Base-by-base conservation (phyloP, 192 early-diverging fungal species). In the Spizellomyces sp. region DNA sequence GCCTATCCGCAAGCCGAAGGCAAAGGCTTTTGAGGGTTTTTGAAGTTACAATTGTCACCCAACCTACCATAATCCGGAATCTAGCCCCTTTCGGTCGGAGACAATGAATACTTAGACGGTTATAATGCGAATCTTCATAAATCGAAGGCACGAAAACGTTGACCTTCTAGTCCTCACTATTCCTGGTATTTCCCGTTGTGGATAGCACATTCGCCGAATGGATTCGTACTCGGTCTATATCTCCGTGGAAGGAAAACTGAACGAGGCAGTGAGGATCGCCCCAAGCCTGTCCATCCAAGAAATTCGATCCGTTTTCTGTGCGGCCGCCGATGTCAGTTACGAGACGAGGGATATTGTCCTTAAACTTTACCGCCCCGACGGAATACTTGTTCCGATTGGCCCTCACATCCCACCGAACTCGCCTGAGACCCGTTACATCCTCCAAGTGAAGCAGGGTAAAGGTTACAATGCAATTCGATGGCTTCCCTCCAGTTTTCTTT, bases 291-390 rank as follows among this genome's bases (percentile, higher is more conserved):
- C 17, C 15, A 14, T 68, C 7, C 52, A 57, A 27, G 66, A 68
- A 55, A 56, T 68, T 9, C 66, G 66, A n/a, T 58, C 66, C 15
- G 52, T 19, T 15, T 45, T 68, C n/a, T 68, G 54, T 44, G 50
- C 66, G 4, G 66, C 66, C 8, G 66, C 66, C 9, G 55, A 45
- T n/a, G 19, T 57, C 19, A 19, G 27, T 12, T 10, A n/a, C 36
- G 22, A 12, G n/a, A 61, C 59, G 59, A n/a, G 14, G 17, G 48
- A 66, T 48, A 5, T 45, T 14, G 66, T 68, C 17, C n/a, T 68
- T n/a, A 21, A 45, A 1, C 55, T 68, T 14, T 58, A 21, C 9
- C 55, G 52, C 15, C 12, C 48, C 12, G 52, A 68, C 58, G 66
- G 66, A 6, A 56, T 52, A 27, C 55, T 68, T 12, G 22, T 68